Conservation (phyloP, 2,329 filamentous ascomycete genomes). For the Domatiomyces catenatus region DNA sequence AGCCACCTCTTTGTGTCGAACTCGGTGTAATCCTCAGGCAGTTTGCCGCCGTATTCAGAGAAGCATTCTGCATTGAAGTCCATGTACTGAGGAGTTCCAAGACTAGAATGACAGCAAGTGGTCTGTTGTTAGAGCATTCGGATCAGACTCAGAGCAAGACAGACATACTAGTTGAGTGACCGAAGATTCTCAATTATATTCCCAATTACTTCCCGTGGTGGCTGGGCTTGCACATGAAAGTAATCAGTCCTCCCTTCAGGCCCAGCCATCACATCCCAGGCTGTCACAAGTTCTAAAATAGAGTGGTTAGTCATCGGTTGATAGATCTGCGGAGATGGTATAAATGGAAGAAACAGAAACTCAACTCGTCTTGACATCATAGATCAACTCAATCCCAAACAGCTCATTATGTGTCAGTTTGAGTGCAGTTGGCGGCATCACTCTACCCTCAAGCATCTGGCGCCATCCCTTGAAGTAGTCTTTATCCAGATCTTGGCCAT, state of each 20-base stretch:
- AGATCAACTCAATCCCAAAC: constrained; percentile 4
- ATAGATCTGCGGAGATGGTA: background rate
- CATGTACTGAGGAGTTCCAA: background rate
- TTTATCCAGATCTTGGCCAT: background rate
- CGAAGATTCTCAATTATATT: background rate
- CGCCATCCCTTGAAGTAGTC: background rate
- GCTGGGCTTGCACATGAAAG: background rate
- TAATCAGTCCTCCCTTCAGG: background rate
- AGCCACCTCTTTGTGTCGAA: background rate
- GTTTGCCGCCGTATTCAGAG: background rate
- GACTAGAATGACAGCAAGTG: background rate
- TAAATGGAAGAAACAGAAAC: constrained; percentile 1
- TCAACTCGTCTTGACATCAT: constrained; percentile 3
- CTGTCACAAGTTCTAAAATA: background rate
- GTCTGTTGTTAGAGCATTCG: background rate
- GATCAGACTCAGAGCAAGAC: background rate
- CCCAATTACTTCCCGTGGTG: background rate
- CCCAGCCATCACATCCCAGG: background rate
- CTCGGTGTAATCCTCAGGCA: background rate
- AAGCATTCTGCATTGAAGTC: background rate
- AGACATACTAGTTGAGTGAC: background rate
- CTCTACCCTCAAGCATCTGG: background rate
- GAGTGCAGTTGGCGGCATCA: background rate
- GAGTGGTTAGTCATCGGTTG: background rate
- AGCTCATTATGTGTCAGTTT: background rate